A percentile compares a stretch with the other conserved stretches of the same genome.
Evolutionary conservation across 139 green algal genomes (phyloP).

Genomic region (Prasinococcaceae sp.): DNA sequence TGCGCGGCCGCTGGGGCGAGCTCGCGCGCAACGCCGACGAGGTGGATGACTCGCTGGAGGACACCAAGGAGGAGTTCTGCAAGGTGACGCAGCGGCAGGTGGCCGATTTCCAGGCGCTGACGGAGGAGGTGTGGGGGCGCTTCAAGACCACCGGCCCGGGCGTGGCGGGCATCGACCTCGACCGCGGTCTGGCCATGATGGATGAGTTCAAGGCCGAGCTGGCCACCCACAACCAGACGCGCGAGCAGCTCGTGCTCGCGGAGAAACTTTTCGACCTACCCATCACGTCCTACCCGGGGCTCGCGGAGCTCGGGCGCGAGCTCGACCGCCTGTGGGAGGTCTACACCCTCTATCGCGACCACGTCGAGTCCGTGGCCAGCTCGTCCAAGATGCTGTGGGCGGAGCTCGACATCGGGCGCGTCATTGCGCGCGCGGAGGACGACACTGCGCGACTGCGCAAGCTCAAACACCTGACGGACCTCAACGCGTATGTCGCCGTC

Average conservation of each 20-base stretch:
- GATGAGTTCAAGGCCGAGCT: constrained; percentile 30
- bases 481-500: constrained; percentile 49
- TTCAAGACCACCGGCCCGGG: constrained; percentile 23
- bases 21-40: constrained; percentile 36
- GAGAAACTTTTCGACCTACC: constrained; percentile 73
- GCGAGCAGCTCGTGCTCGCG: constrained; percentile 57
- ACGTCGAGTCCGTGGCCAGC: constrained; percentile 38
- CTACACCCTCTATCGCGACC: constrained; percentile 57
- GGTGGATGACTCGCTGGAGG: constrained; percentile 43
- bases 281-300: constrained; percentile 50
- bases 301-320: constrained; percentile 36
- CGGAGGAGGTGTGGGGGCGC: constrained; percentile 6
- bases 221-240: constrained; percentile 23
- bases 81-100: constrained; percentile 51
- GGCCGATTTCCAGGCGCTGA: constrained; percentile 8
- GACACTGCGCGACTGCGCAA: constrained; percentile 33
- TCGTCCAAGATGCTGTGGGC: constrained; percentile 53
- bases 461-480: constrained; percentile 42
- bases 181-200: constrained; percentile 20
- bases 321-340: constrained; percentile 49
- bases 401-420: constrained; percentile 58
- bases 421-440: constrained; percentile 47
- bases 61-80: constrained; percentile 50
- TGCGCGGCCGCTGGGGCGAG: constrained; percentile 14
- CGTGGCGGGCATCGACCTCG: constrained; percentile 18